Evolutionary conservation across 2,329 filamentous ascomycete species (phyloP).

Genomic region (Berkeleyomyces rouxiae): DNA sequence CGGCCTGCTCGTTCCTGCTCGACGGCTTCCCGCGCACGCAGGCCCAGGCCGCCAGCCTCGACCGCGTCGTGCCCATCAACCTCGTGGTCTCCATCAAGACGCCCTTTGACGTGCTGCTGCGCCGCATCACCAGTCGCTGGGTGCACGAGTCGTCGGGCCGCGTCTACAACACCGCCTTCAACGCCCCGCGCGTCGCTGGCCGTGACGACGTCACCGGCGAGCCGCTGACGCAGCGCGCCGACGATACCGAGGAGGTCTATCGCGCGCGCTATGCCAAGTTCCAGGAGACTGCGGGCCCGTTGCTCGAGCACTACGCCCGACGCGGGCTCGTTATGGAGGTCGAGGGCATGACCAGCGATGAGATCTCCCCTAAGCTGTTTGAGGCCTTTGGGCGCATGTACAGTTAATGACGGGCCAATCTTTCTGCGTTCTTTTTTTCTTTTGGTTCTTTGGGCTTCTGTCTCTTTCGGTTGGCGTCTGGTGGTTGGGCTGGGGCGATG

Average conservation of each 20-base stretch:
- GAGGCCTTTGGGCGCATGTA: slow-evolving; percentile 51
- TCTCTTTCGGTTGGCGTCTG: background rate
- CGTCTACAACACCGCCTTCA: slow-evolving; percentile 90
- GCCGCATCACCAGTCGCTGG: slow-evolving; percentile 83
- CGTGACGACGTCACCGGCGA: slow-evolving; percentile 87
- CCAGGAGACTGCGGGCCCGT: slow-evolving; percentile 65
- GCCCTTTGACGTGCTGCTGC: slow-evolving; percentile 69
- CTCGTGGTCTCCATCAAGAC: slow-evolving; percentile 77
- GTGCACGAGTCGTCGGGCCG: slow-evolving; percentile 81
- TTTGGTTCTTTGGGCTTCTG: background rate
- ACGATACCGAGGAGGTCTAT: slow-evolving; percentile 81
- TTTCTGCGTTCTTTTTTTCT: background rate
- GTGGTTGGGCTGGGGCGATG: background rate
- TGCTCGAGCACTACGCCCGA: slow-evolving; percentile 77
- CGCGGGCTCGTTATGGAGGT: slow-evolving; percentile 77
- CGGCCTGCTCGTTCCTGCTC: slow-evolving; percentile 77
- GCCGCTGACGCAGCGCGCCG: slow-evolving; percentile 59
- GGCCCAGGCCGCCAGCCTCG: slow-evolving; percentile 59
- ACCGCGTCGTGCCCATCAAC: slow-evolving; percentile 80
- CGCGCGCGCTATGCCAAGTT: slow-evolving; percentile 66
- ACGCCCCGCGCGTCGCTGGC: slow-evolving; percentile 64
- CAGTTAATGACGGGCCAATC: background rate
- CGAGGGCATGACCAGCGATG: slow-evolving; percentile 76
- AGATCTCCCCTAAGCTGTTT: slow-evolving; percentile 84
- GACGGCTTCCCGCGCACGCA: slow-evolving; percentile 92